Conservation (phyloP, 2,329 filamentous ascomycete genomes). For the Zymoseptoria brevis region DNA sequence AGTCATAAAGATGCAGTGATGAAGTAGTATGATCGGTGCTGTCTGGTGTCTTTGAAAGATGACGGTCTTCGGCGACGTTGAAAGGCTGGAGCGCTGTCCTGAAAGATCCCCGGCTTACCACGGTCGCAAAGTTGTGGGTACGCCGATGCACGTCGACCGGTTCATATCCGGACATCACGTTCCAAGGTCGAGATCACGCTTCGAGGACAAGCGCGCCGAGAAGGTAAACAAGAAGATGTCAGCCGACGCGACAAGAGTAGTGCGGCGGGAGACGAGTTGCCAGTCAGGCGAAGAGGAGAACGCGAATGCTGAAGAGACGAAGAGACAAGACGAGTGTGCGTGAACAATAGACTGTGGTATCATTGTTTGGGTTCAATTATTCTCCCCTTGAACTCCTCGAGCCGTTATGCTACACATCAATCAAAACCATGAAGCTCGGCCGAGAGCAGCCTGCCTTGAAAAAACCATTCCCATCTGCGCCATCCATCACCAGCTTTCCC, state of each 20-base stretch:
- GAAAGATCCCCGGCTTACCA: neutral
- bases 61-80: no score
- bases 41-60: no score
- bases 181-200: neutral
- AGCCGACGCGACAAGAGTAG: neutral
- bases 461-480: conserved; percentile 24
- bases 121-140: neutral
- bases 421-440: conserved; percentile 18
- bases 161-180: neutral
- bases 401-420: conserved; percentile 28
- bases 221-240: conserved; percentile 12
- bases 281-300: neutral
- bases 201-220: conserved; percentile 1
- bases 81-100: no score
- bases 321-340: conserved; percentile 1
- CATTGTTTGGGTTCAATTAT: conserved; percentile 24
- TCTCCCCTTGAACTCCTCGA: conserved; percentile 21
- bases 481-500: conserved; percentile 28
- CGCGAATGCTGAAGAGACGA: neutral
- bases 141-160: neutral
- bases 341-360: conserved; percentile 12
- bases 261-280: neutral
- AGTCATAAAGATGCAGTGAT: neutral
- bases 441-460: conserved; percentile 20
- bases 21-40: no score